Percentiles rank a stretch among this genome's conserved stretches.
These are phyloP conservation scores for Macrophomina pseudophaseolina DNA, from an alignment of 2,329 filamentous ascomycete genomes.

Conservation along the genomic window DNA sequence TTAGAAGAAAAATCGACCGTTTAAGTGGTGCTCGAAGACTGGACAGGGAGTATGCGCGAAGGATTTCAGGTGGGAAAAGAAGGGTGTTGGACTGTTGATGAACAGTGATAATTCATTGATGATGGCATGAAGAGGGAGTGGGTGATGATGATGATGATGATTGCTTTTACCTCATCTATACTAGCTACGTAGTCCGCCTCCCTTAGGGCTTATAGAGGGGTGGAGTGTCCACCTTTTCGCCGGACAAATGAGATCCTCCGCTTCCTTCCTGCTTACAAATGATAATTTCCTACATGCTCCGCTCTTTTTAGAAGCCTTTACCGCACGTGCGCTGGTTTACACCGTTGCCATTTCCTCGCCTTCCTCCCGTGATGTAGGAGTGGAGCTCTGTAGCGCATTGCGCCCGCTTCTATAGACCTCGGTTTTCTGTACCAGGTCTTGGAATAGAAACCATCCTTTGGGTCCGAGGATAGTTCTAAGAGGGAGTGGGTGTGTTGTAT, in stretches of 20 bases:
- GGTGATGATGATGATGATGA: neutral
- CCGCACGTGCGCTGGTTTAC: neutral
- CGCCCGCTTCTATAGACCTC: constrained; percentile 1
- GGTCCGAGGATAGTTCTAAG: neutral
- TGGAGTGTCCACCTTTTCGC: neutral
- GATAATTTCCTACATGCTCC: neutral
- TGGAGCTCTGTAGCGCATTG: neutral
- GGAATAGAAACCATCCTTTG: constrained; percentile 10
- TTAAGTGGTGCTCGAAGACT: too few relatives aligned
- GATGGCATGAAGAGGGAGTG: too few relatives aligned
- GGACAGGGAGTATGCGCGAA: too few relatives aligned
- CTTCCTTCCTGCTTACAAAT: neutral
- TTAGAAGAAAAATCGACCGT: too few relatives aligned
- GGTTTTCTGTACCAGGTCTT: neutral
- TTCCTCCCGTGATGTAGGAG: too few relatives aligned
- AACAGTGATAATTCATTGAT: too few relatives aligned
- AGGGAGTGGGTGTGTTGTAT: too few relatives aligned
- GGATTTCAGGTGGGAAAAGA: too few relatives aligned
- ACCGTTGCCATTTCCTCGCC: too few relatives aligned
- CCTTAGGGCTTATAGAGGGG: neutral
- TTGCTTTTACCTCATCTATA: neutral
- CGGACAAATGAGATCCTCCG: neutral
- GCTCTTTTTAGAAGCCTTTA: neutral
- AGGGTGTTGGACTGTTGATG: too few relatives aligned
- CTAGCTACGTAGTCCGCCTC: neutral